Evolutionary conservation across 2,329 filamentous ascomycete species (phyloP), one percentile per base, ranked within the genome.

Genomic region (Epichloe festucae): DNA sequence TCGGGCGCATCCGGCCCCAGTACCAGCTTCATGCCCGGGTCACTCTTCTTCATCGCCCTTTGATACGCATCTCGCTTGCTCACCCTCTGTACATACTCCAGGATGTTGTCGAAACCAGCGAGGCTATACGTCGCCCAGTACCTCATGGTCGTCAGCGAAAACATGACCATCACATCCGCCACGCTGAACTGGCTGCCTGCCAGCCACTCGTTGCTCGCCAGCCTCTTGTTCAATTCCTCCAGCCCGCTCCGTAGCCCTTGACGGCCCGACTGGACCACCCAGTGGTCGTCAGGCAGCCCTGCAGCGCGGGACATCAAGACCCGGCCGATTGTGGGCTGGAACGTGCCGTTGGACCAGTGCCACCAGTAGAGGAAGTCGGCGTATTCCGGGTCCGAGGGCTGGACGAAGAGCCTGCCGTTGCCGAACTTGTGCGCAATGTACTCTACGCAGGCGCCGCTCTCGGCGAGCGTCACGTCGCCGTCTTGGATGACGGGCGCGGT

Each of bases 161-260:
- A 84, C 0, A 82, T 71, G 4, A 67, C 68, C 79, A 86, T 84
- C 40, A 84, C 69, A 63, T 87, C 84, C 1, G 83, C 83, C 1
- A 71, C 79, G 0, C 79, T 84, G 53, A 87, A 78, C 48, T 81
- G 70, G 0, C 73, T 66, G 2, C 82, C 84, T 0, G 77, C 80
- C 21, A 87, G 65, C 70, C 74, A 87, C 7, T 67, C 60, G 38
- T 69, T 74, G 1, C 64, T 54, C 3, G 56, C 57, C 3, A 86
- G 60, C 11, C 76, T 67, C 2, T 72, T 63, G 40, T 85, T 71
- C 27, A 84, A 53, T 2, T 65, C 60, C 23, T 82, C 70, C 17
- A 84, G 54, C 1, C 67, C 62, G n/a, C 55, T 60, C 3, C 62
- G 52, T 2, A 75, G 58, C 12, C 67, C 68, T 5, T 58, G 62